Evolutionary conservation across 176 grass and related monocot genomes (phyloP).

Genomic region (Oryza officinalis): DNA sequence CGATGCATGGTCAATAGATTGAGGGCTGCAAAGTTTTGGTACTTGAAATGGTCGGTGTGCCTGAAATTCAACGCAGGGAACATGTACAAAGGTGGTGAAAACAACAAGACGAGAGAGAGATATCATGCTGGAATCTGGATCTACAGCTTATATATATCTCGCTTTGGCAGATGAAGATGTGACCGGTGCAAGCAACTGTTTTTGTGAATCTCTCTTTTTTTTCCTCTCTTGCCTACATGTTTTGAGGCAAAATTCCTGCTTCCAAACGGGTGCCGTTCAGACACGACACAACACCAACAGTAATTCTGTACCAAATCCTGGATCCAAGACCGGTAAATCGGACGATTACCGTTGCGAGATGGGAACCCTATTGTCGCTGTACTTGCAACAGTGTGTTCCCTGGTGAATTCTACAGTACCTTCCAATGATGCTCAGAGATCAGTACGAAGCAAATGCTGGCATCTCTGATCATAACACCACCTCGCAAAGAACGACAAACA

Average conservation of each 20-base stretch:
- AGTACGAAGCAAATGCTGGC: neutral
- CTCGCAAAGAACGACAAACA: neutral
- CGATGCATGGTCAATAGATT: neutral
- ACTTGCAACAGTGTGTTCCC: neutral
- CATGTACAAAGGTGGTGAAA: neutral
- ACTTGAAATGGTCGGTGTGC: neutral
- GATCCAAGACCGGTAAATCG: neutral
- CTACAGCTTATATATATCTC: neutral
- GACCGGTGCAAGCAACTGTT: neutral
- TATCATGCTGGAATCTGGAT: neutral
- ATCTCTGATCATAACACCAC: conserved; percentile 24
- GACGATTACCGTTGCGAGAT: neutral
- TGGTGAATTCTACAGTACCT: neutral
- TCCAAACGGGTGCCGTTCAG: neutral
- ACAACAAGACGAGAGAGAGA: neutral
- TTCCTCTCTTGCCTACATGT: neutral
- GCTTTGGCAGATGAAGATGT: neutral
- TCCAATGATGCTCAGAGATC: conserved; percentile 18
- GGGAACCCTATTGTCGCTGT: neutral
- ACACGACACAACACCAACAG: neutral
- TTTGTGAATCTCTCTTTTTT: neutral
- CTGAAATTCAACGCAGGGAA: neutral
- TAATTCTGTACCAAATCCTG: neutral
- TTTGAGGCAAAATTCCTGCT: neutral
- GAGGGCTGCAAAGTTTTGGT: neutral